Conservation (phyloP, 805 yeast genomes). For the Schwanniomyces occidentalis region DNA sequence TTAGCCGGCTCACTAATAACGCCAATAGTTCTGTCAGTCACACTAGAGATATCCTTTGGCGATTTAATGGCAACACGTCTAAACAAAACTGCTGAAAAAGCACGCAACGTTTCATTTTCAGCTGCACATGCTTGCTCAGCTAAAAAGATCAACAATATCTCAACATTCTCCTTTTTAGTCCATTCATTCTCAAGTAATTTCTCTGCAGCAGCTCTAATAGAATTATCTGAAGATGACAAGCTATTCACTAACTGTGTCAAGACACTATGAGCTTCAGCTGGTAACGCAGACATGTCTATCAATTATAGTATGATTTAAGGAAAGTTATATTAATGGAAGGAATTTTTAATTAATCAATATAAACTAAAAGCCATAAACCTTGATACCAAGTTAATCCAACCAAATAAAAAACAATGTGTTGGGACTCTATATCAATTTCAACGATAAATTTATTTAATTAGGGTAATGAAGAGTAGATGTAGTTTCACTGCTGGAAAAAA, state of each 20-base stretch:
- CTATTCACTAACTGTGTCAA: conserved; percentile 59
- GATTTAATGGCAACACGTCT: conserved; percentile 81
- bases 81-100: conserved; percentile 85
- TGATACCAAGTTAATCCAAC: too few species aligned
- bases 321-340: too few species aligned
- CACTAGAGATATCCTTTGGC: conserved; percentile 64
- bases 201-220: conserved; percentile 77
- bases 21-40: conserved; percentile 78
- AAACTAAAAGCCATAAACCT: too few species aligned
- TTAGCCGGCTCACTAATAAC: conserved; percentile 59
- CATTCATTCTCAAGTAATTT: conserved; percentile 69
- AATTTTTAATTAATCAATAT: too few species aligned
- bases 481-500: too few species aligned
- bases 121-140: conserved; percentile 77
- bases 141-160: conserved; percentile 68
- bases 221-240: conserved; percentile 78
- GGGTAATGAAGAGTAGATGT: too few species aligned
- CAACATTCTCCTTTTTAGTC: conserved; percentile 68
- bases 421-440: too few species aligned
- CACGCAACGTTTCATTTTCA: conserved; percentile 51
- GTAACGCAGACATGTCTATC: conserved; percentile 44
- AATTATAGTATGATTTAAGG: too few species aligned
- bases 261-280: conserved; percentile 59
- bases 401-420: too few species aligned
- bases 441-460: too few species aligned